Percentiles rank a stretch among this genome's conserved stretches.
Evolutionary conservation across 1,284 basidiomycete genomes (phyloP).

Genomic region (Leccinum pachyderme): DNA sequence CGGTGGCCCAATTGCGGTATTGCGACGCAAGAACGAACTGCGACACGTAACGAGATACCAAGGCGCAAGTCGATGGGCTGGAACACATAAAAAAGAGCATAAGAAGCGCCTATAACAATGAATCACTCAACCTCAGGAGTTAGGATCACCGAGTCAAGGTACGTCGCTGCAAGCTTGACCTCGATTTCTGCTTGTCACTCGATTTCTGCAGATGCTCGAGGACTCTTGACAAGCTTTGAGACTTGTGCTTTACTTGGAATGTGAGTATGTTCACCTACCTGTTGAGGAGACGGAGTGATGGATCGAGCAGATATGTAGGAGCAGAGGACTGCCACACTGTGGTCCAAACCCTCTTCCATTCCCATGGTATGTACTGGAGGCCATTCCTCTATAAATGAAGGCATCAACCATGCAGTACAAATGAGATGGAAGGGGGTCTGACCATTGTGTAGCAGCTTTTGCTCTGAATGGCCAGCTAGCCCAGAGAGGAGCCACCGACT

Average conservation of each 20-base stretch:
- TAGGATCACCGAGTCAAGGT: not conserved
- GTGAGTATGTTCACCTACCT: slow-evolving; percentile 4
- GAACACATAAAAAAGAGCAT: not conserved
- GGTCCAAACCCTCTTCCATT: slow-evolving; percentile 32
- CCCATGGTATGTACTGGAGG: slow-evolving; percentile 32
- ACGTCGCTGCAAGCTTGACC: not conserved
- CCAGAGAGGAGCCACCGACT: not conserved
- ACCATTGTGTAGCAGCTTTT: slow-evolving; percentile 27
- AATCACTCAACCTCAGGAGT: not conserved
- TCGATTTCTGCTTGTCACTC: not conserved
- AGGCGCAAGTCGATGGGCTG: not conserved
- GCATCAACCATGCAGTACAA: slow-evolving; percentile 27
- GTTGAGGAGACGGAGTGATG: not conserved
- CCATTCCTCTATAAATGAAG: slow-evolving; percentile 16
- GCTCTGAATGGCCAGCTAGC: slow-evolving; percentile 10
- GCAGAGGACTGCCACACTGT: slow-evolving; percentile 16
- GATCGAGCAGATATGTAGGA: slow-evolving; percentile 3
- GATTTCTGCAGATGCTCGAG: not conserved
- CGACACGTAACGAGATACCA: not conserved
- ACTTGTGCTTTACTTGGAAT: not conserved
- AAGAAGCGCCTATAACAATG: not conserved
- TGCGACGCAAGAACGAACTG: not conserved
- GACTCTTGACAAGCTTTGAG: not conserved
- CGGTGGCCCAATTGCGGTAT: not conserved
- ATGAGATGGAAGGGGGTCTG: slow-evolving; percentile 30